Base-by-base conservation (phyloP, 2,329 filamentous ascomycete genomes). In the Sporothrix schenckii region DNA sequence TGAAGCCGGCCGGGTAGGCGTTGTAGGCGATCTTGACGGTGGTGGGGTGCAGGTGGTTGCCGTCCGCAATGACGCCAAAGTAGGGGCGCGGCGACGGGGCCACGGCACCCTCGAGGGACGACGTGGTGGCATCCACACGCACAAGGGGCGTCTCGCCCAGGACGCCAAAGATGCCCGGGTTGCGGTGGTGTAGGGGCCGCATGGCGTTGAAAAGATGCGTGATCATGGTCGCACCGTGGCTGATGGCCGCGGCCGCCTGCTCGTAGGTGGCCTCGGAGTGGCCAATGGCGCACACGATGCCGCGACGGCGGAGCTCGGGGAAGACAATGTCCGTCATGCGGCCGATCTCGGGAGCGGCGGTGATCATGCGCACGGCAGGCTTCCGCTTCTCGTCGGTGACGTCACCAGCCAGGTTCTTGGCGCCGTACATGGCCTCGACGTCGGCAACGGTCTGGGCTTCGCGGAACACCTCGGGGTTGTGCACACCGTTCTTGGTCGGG, bases 201-300 rank as follows among this genome's bases (percentile, higher is more conserved):
- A 97, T 97, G 34, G 93, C 93, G 78, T 97, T 97, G 87, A 97
- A 97, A 1, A 97, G 85, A 77, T 97, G 93, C 0, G 93, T 97
- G 74, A 97, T 91, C 92, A 96, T 97, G 65, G 87, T 91, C 1
- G 92, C 92, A 67, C 93, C 93, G 7, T 88, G 85, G n/a, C 82
- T 83, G 3, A 95, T 86, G 24, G 92, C 91, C 4, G 83, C 81
- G 4, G 90, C 88, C 0, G 92, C 92, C 77, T 94, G 86, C 79
- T 96, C 92, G 77, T 94, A 97, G 0, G 91, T 92, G 16, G 93
- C 91, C 78, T 96, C 92, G 0, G 92, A 93, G 80, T 97, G 93
- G 9, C 93, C 93, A 73, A 96, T 91, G 1, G 92, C 91, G 79
- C 89, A 92, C 74, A 91, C 84, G 76, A 97, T 93, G 71, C 87